Evolutionary conservation across 768 basidiomycete species (phyloP).

Genomic region (Megacollybia marginata): DNA sequence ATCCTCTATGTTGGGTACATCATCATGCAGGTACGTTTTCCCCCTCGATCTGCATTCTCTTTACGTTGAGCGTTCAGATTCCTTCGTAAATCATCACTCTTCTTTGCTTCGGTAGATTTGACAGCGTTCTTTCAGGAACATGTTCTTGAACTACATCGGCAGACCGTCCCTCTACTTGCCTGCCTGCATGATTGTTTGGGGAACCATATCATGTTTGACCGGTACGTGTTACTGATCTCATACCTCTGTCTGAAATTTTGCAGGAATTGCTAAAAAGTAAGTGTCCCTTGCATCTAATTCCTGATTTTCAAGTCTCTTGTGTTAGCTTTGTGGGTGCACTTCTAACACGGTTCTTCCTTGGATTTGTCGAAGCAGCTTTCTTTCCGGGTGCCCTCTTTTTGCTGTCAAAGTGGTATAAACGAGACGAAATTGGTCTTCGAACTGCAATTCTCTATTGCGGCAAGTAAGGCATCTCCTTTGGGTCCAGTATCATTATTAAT

Average conservation of each 20-base stretch:
- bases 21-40: slow-evolving; percentile 45
- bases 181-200: slow-evolving; percentile 44
- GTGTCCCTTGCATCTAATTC: neutral
- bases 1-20: slow-evolving; percentile 71
- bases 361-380: slow-evolving; percentile 39
- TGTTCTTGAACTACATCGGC: slow-evolving; percentile 65
- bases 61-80: slow-evolving; percentile 19
- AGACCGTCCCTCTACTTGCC: slow-evolving; percentile 65
- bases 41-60: too few relatives aligned
- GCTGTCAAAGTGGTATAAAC: slow-evolving; percentile 32
- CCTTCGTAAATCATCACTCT: slow-evolving; percentile 47
- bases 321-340: slow-evolving; percentile 19
- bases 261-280: slow-evolving; percentile 34
- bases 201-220: slow-evolving; percentile 4
- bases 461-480: slow-evolving; percentile 11
- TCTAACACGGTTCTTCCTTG: slow-evolving; percentile 35
- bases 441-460: slow-evolving; percentile 40
- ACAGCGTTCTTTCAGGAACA: slow-evolving; percentile 41
- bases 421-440: slow-evolving; percentile 33
- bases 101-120: neutral
- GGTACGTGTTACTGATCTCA: neutral
- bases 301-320: neutral
- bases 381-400: slow-evolving; percentile 34
- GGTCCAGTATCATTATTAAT: too few relatives aligned
- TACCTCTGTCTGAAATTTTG: neutral